These are phyloP conservation scores for Exophiala calicioides DNA, from an alignment of 2,329 filamentous ascomycete genomes.

Conservation along the genomic window DNA sequence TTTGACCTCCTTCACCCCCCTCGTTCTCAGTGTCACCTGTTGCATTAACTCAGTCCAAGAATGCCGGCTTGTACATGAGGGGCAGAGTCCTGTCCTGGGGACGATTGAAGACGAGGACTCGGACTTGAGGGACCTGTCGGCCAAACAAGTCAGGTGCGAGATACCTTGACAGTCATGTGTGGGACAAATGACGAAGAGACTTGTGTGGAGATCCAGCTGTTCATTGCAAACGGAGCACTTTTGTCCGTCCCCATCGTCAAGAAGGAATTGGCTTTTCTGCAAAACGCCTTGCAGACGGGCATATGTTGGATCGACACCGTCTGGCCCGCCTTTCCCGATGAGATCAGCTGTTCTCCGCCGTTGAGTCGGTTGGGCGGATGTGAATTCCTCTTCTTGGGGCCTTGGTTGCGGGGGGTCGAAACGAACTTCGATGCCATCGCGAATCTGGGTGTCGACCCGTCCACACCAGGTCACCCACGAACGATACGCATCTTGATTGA, in stretches of 20 bases:
- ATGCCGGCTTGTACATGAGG: conserved; percentile 63
- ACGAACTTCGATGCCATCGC: conserved; percentile 54
- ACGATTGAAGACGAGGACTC: conserved; percentile 53
- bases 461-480: conserved; percentile 66
- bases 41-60: conserved; percentile 78
- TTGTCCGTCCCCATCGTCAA: conserved; percentile 40
- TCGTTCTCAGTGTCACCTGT: conserved; percentile 72
- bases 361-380: conserved; percentile 28
- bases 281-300: conserved; percentile 50
- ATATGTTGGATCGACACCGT: conserved; percentile 57
- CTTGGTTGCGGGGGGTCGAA: conserved; percentile 49
- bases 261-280: conserved; percentile 51
- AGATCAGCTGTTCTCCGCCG: conserved; percentile 27
- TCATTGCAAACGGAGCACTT: conserved; percentile 54
- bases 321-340: conserved; percentile 41
- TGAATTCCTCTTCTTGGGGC: conserved; percentile 19
- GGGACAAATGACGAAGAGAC: conserved; percentile 56
- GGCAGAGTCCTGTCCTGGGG: conserved; percentile 70
- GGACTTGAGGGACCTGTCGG: conserved; percentile 51
- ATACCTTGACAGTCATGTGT: conserved; percentile 48
- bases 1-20: conserved; percentile 69
- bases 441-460: conserved; percentile 51
- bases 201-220: conserved; percentile 38
- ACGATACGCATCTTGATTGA: conserved; percentile 66
- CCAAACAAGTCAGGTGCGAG: conserved; percentile 60